Conservation (phyloP, 768 basidiomycete species). For the Thelephora aurantiotincta region DNA sequence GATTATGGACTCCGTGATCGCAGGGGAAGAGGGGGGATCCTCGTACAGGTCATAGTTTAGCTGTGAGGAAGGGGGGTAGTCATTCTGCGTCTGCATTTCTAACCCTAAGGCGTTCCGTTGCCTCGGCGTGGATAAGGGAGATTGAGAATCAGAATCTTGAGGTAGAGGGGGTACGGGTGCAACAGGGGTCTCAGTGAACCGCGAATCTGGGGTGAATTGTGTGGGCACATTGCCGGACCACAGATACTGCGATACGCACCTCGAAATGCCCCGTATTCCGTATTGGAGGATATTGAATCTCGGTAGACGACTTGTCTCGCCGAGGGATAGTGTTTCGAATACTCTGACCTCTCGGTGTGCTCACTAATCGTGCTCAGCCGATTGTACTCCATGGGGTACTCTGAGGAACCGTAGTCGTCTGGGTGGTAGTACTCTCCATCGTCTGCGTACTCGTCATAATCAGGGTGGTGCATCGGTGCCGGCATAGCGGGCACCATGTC, state of each 20-base stretch:
- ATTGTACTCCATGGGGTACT: slow-evolving; percentile 9
- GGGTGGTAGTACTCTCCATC: slow-evolving; percentile 5
- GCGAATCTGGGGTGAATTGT: slow-evolving; percentile 7
- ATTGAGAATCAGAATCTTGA: slow-evolving; percentile 19
- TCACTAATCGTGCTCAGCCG: slow-evolving; percentile 56
- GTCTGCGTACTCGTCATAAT: slow-evolving; percentile 10
- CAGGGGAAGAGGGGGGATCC: slow-evolving; percentile 1
- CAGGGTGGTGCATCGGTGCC: slow-evolving; percentile 7
- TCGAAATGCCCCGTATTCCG: slow-evolving; percentile 40
- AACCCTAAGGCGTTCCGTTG: slow-evolving; percentile 22
- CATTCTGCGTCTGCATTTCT: slow-evolving; percentile 26
- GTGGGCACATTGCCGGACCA: not conserved
- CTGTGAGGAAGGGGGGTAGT: slow-evolving; percentile 44
- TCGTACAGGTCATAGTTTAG: slow-evolving; percentile 28
- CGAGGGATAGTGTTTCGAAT: slow-evolving; percentile 5
- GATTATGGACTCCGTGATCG: slow-evolving; percentile 1
- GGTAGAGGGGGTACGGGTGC: slow-evolving; percentile 21
- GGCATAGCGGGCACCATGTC: not conserved
- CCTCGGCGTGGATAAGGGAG: slow-evolving; percentile 19
- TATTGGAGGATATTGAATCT: slow-evolving; percentile 33
- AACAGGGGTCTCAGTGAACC: slow-evolving; percentile 24
- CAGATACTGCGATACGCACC: not conserved
- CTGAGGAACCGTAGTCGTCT: slow-evolving; percentile 5
- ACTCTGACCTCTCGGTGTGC: slow-evolving; percentile 44
- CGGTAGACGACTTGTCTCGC: slow-evolving; percentile 4